A percentile compares a stretch with the other conserved stretches of the same genome.
Conservation (phyloP, 1,284 basidiomycete species). For the Neonothopanus nambi region DNA sequence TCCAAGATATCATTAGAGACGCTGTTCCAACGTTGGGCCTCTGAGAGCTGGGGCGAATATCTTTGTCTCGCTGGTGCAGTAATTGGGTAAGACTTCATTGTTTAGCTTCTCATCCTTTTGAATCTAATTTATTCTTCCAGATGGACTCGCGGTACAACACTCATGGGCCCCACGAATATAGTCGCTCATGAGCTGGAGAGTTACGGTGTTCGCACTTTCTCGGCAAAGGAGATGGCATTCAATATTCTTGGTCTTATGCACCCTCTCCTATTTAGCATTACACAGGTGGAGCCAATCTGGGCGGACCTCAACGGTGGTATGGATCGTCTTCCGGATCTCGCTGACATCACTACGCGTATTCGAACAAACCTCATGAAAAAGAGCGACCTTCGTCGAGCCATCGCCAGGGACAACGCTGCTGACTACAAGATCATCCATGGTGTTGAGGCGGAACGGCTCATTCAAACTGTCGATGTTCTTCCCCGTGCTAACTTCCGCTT, state of each 20-base stretch:
- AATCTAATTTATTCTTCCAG: constrained; percentile 37
- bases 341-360: constrained; percentile 88
- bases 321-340: constrained; percentile 94
- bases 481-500: constrained; percentile 98
- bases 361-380: constrained; percentile 78
- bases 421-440: constrained; percentile 95
- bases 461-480: constrained; percentile 91
- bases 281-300: constrained; percentile 99
- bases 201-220: constrained; percentile 96
- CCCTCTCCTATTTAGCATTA: constrained; percentile 98
- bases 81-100: constrained; percentile 73
- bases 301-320: constrained; percentile 97
- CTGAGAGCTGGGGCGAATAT: constrained; percentile 99
- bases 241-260: constrained; percentile 99
- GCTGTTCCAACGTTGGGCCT: constrained; percentile 95
- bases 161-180: constrained; percentile 96
- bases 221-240: constrained; percentile 99
- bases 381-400: constrained; percentile 89
- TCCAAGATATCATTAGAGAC: constrained; percentile 99
- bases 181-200: constrained; percentile 94
- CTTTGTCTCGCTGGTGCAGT: constrained; percentile 97
- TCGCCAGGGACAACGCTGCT: constrained; percentile 90
- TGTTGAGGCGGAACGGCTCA: constrained; percentile 87
- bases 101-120: constrained; percentile 14
- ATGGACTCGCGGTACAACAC: constrained; percentile 97